Percentiles rank a stretch among this genome's conserved stretches.
These are phyloP conservation scores for Schizochytrium sp. DNA, from an alignment of 108 stramenopile species.

Conservation along the genomic window DNA sequence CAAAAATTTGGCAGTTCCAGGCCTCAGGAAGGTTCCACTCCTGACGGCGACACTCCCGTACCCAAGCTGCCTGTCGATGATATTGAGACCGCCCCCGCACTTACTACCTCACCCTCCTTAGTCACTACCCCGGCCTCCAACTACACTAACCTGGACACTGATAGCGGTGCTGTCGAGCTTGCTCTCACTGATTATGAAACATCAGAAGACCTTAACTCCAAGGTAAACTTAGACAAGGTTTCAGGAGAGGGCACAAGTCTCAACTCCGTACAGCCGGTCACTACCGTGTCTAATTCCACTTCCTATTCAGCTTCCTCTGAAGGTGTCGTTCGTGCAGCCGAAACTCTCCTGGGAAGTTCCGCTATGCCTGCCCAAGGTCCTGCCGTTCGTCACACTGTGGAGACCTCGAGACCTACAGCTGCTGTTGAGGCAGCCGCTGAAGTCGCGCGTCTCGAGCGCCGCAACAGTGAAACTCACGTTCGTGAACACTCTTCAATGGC, in stretches of 20 bases:
- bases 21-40: background rate
- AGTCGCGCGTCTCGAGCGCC: background rate
- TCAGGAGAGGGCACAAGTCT: background rate
- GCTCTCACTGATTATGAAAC: background rate
- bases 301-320: background rate
- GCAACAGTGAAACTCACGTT: conserved; percentile 21
- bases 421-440: conserved; percentile 43
- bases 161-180: background rate
- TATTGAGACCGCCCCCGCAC: background rate
- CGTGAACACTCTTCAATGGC: background rate
- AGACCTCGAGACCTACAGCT: conserved; percentile 6
- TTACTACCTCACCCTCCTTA: too few species aligned
- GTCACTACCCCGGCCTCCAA: background rate
- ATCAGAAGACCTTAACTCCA: background rate
- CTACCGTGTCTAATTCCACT: background rate
- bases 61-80: background rate
- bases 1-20: background rate
- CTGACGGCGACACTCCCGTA: background rate
- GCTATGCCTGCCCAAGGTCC: background rate
- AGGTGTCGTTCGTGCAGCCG: conserved; percentile 18
- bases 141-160: background rate
- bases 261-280: background rate
- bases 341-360: background rate
- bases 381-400: conserved; percentile 50
- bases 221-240: background rate